Base-by-base conservation (phyloP, 2,329 filamentous ascomycete genomes). In the Cadophora luteo-olivacea region DNA sequence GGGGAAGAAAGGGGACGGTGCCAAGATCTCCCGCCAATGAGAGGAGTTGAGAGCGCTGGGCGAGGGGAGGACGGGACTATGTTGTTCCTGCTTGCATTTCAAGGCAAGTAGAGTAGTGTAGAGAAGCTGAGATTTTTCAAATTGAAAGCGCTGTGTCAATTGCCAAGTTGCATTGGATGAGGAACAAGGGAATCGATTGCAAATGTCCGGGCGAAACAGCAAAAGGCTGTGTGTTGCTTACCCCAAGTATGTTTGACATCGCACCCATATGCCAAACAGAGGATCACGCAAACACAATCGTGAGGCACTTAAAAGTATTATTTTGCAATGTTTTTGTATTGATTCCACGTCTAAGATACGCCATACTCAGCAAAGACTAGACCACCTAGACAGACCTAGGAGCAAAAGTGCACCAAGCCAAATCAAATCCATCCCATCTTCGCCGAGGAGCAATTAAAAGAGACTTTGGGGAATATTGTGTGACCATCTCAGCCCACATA, bases 301-400 rank as follows among this genome's bases (percentile, higher is more conserved):
- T 9, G 45, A 49, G n/a, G 45, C n/a, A 49, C 45, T 19, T 14
- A 49, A 8, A 22, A 62, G 55, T 45, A 55, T 58, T 68, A 73
- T 41, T 75, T 74, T 75, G 72, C 66, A 73, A 74, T 75, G 70
- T 75, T 75, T 75, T 75, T 73, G 68, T 69, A 68, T 72, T 72
- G 54, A 72, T 69, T 68, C 52, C 62, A 66, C 65, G 69, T 71
- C 69, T 69, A 65, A 61, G 38, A 67, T 45, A 65, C 63, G 54
- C 48, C 66, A 38, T 57, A 60, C 45, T 33, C 66, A 69, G 64
- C 65, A 61, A 55, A 67, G 61, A 69, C 51, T 41, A 67, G 69
- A 61, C 55, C 52, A 36, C n/a, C 65, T 41, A 67, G 62, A 36
- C 57, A 67, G 58, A 62, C 64, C n/a, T 29, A 66, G 55, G 54